phyloP scores from a whole-genome alignment of 148 eudicot species.

The Spergularia bocconei region DNA sequence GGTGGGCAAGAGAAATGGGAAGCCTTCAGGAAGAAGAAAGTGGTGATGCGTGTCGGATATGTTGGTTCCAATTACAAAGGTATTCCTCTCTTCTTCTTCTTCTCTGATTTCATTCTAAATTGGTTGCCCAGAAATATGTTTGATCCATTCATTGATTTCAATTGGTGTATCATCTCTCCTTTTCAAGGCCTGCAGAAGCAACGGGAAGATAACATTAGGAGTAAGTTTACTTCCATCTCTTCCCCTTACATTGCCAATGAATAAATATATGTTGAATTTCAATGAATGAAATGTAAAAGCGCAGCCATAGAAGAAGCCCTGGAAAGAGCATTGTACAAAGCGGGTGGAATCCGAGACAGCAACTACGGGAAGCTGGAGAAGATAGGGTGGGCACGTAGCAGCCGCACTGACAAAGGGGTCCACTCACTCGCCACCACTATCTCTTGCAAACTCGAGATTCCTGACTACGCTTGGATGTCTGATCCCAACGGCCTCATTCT shows the following conservation, averaged over 20 bases:
- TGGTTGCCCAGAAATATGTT: too few species aligned
- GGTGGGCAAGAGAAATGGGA: slow-evolving; percentile 40
- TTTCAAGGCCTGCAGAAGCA: slow-evolving; percentile 88
- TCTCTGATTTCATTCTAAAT: not conserved
- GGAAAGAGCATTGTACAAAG: slow-evolving; percentile 77
- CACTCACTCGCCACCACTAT: slow-evolving; percentile 89
- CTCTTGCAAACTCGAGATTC: slow-evolving; percentile 91
- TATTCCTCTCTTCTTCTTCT: slow-evolving; percentile 18
- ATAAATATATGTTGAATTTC: not conserved
- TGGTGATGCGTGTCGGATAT: slow-evolving; percentile 96
- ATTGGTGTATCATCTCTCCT: too few species aligned
- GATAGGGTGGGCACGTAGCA: slow-evolving; percentile 86
- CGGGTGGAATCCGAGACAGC: slow-evolving; percentile 79
- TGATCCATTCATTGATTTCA: too few species aligned
- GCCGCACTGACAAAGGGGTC: slow-evolving; percentile 96
- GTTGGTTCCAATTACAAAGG: slow-evolving; percentile 83
- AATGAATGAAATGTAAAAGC: not conserved
- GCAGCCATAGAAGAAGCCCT: slow-evolving; percentile 84
- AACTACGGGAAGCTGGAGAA: slow-evolving; percentile 76
- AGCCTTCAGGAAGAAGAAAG: slow-evolving; percentile 74
- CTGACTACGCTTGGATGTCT: slow-evolving; percentile 71
- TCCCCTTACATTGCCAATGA: too few species aligned
- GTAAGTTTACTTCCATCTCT: slow-evolving; percentile 33
- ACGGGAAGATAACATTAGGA: slow-evolving; percentile 52
- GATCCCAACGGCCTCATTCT: slow-evolving; percentile 77